Base-by-base conservation (phyloP, 352 stramenopile genomes). In the Ochromonadaceae sp. region DNA sequence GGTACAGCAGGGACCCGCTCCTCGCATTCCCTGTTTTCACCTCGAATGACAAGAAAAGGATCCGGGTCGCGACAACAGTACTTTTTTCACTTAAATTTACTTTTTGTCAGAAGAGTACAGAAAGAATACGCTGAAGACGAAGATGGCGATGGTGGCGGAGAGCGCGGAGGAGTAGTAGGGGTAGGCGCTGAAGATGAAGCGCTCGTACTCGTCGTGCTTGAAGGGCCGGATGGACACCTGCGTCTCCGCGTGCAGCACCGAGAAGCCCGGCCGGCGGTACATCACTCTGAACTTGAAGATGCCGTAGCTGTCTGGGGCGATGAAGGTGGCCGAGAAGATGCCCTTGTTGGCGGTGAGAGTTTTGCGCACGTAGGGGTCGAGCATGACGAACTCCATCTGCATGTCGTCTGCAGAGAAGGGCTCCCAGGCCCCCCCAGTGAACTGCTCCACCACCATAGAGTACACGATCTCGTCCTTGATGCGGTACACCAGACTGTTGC, bases 191-290 rank as follows among this genome's bases (percentile, higher is more conserved):
- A 83, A 76, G 58, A 95, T 91, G 75, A 93, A 95, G 58, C 87
- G 80, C 72, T 93, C 85, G 76, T 93, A 94, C 74, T 95, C 87
- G 75, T 93, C 86, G 76, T 95, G 87, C 75, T 92, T 93, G 79
- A 85, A 95, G 43, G 86, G 87, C 14, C 87, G 84, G 35, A 95
- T 76, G 30, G 79, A 89, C 35, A 95, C 86, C 70, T 95, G 84
- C 65, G 74, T 90, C 41, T 81, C 85, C 60, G 81, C 81, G 70
- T 86, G 78, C 36, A 94, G 73, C 49, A 84, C 84, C 31, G 82
- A 87, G 62, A 90, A 76, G 2, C 84, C 87, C 17, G 85, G 67
- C 48, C 87, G 81, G 49, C 85, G 80, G 70, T 95, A 94, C 67
- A 93, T 73, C 32, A 94, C 78, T 60, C 82, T 81, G 70, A 94